Base-by-base conservation (phyloP, 2,329 filamentous ascomycete genomes). In the Alternaria angustiovoidea region DNA sequence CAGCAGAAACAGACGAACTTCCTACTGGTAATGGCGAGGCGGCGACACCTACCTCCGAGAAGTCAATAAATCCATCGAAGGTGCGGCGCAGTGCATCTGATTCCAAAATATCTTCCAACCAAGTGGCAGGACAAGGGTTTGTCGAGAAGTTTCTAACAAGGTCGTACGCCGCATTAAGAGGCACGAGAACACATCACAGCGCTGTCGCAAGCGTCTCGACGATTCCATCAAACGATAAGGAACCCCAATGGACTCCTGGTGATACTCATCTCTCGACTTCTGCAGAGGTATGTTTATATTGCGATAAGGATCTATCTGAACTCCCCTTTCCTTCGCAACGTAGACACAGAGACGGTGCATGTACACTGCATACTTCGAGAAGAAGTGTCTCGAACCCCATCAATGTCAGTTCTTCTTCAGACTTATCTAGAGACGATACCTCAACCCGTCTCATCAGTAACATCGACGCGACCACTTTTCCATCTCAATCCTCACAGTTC, bases 61-160 rank as follows among this genome's bases (percentile, higher is more conserved):
- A 8, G 6, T 22, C 16, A 5, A 42, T 26, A 28, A 18, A 38
- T 3, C 5, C 7, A 18, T 22, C 34, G 14, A 41, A 9, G 2
- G 11, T 52, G 16, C 20, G 24, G 36, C 49, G 38, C 36, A 52
- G 38, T 52, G 49, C 18, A 16, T 52, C 49, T 9, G 38, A 52
- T 42, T 52, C 49, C 16, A 38, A 52, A 6, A 18, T 49, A 7
- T 5, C 6, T 20, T 7, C 12, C 24, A 34, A 28, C 22, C 20
- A 44, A 16, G 16, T 20, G 14, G 12, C 18, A 20, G 28, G 26
- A 20, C 36, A 42, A 30, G 22, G 43, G 4, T 16, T 39, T 32
- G 7, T 39, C 14, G 43, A 18, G 1, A 48, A 26, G 16, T 18
- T 48, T 28, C n/a, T 30, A 7, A 12, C 39, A 32, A 47, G 14